Evolutionary conservation across 2,329 filamentous ascomycete genomes (phyloP).

Genomic region (Penicillium sp.): DNA sequence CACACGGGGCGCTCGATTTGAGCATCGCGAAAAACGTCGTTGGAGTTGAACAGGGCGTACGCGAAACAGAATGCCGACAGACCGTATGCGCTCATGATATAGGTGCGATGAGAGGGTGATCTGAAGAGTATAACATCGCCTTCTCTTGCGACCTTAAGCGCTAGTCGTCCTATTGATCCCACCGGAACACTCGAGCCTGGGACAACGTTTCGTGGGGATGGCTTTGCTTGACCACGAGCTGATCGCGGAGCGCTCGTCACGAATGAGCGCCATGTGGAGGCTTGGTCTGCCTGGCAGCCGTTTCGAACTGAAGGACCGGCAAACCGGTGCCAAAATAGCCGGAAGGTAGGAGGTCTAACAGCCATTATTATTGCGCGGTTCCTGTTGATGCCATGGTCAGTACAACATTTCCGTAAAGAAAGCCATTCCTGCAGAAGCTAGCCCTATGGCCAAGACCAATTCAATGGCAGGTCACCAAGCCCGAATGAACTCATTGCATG

Average conservation of each 20-base stretch:
- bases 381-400: slow-evolving; percentile 15
- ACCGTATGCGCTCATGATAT: slow-evolving; percentile 60
- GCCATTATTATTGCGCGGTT: slow-evolving; percentile 29
- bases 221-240: slow-evolving; percentile 12
- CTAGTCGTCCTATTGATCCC: slow-evolving; percentile 50
- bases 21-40: slow-evolving; percentile 50
- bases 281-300: slow-evolving; percentile 11
- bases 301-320: slow-evolving; percentile 18
- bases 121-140: slow-evolving; percentile 61
- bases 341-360: slow-evolving; percentile 28
- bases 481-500: neutral
- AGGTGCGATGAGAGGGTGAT: slow-evolving; percentile 65
- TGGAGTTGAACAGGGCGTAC: slow-evolving; percentile 54
- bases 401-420: neutral
- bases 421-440: neutral
- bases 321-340: slow-evolving; percentile 28
- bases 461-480: neutral
- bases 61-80: slow-evolving; percentile 55
- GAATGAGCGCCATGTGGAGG: slow-evolving; percentile 30
- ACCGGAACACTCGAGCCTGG: neutral
- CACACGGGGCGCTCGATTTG: slow-evolving; percentile 56
- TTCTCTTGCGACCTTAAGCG: slow-evolving; percentile 53
- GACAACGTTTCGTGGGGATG: neutral
- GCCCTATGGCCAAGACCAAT: neutral
- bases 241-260: slow-evolving; percentile 29